A percentile compares a stretch with the other conserved stretches of the same genome.
phyloP scores from a whole-genome alignment of 768 basidiomycete species.

The Tubosaeta sp. region DNA sequence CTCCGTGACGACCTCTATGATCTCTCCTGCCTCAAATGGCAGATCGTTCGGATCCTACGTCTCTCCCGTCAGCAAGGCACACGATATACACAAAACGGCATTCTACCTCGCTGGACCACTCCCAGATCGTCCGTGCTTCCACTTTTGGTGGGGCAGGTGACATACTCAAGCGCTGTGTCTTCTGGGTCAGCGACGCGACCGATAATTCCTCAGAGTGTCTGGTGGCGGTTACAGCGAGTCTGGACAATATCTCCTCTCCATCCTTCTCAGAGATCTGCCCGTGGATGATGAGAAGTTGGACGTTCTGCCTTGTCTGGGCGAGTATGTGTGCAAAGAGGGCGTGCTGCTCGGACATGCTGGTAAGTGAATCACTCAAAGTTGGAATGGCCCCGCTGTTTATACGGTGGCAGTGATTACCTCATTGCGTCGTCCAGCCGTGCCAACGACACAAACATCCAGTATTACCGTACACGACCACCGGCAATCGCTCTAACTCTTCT shows the following conservation, averaged over 20 bases:
- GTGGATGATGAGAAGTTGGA: constrained; percentile 43
- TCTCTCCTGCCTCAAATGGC: constrained; percentile 67
- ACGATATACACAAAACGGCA: neutral
- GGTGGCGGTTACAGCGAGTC: constrained; percentile 29
- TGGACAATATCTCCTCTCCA: constrained; percentile 37
- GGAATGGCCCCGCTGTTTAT: constrained; percentile 8
- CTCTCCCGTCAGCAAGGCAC: constrained; percentile 4
- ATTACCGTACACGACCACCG: neutral
- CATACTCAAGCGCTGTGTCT: constrained; percentile 20
- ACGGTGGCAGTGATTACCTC: constrained; percentile 21
- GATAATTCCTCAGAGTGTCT: constrained; percentile 15
- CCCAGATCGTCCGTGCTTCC: constrained; percentile 30
- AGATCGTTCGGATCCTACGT: constrained; percentile 73
- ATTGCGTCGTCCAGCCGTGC: neutral
- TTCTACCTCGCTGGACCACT: constrained; percentile 28
- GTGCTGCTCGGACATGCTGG: constrained; percentile 23
- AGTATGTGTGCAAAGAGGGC: constrained; percentile 36
- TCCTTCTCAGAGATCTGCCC: constrained; percentile 38
- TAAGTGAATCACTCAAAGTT: constrained; percentile 4
- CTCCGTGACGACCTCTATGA: constrained; percentile 76
- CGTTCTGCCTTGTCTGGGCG: constrained; percentile 43
- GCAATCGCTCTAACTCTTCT: neutral
- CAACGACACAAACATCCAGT: too few species aligned
- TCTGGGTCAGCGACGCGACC: constrained; percentile 19
- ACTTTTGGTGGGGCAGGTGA: constrained; percentile 23